Conservation (phyloP, 2,329 filamentous ascomycete species). For the Diaporthe ilicicola region DNA sequence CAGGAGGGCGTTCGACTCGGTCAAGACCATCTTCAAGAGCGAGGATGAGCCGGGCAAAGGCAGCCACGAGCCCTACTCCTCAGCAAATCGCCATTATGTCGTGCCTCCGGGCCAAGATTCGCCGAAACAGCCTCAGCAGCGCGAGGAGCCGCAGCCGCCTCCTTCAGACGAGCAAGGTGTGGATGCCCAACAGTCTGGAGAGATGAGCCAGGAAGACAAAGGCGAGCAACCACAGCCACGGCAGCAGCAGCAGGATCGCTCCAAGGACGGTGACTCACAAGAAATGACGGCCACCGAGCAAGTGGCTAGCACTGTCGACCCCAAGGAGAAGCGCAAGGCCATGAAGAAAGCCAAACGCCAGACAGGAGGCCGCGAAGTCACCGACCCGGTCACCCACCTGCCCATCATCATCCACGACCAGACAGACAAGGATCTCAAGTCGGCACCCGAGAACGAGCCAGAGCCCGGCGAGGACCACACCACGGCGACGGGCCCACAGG, state of each 20-base stretch:
- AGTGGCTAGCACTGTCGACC: constrained; percentile 49
- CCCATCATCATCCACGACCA: constrained; percentile 75
- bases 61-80: constrained; percentile 47
- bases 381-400: constrained; percentile 77
- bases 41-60: constrained; percentile 40
- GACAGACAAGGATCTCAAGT: constrained; percentile 66
- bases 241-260: constrained; percentile 33
- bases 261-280: constrained; percentile 35
- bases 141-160: neutral
- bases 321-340: constrained; percentile 57
- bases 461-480: constrained; percentile 46
- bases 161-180: constrained; percentile 2
- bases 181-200: neutral
- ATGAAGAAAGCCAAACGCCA: constrained; percentile 55
- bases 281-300: constrained; percentile 46
- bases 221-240: constrained; percentile 21
- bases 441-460: constrained; percentile 46
- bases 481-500: constrained; percentile 49
- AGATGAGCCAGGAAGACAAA: neutral
- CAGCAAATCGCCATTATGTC: constrained; percentile 44
- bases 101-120: constrained; percentile 25
- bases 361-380: constrained; percentile 68
- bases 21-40: constrained; percentile 47
- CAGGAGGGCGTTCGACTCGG: constrained; percentile 45
- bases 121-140: constrained; percentile 21